These are phyloP conservation scores for Alternaria hordeiaustralica DNA, from an alignment of 2,329 filamentous ascomycete species.

Conservation along the genomic window DNA sequence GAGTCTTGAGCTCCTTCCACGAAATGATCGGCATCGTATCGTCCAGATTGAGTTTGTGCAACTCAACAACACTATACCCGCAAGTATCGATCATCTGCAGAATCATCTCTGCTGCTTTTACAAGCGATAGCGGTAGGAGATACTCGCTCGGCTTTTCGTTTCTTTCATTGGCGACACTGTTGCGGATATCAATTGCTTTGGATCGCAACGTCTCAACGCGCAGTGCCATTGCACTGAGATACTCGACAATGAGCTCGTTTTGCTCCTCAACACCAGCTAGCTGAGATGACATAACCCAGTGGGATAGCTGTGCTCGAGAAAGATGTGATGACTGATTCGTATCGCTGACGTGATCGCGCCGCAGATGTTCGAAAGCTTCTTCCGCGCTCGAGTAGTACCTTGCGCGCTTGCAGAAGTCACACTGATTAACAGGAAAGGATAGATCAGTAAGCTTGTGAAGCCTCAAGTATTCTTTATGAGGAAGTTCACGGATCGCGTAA, in stretches of 20 bases:
- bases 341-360: not conserved
- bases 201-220: not conserved
- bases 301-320: not conserved
- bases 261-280: not conserved
- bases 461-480: not conserved
- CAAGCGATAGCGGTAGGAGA: not conserved
- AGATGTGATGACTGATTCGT: not conserved
- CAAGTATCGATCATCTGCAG: not conserved
- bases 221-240: not conserved
- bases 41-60: not conserved
- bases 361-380: not conserved
- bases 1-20: not conserved
- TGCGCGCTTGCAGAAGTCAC: not conserved
- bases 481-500: not conserved
- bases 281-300: not conserved
- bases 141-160: not conserved
- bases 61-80: not conserved
- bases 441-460: not conserved
- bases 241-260: not conserved
- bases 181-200: not conserved
- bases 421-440: not conserved
- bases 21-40: not conserved
- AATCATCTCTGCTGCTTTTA: not conserved
- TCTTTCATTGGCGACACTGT: not conserved
- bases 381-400: not conserved